Base-by-base conservation (phyloP, 805 yeast genomes). In the Candida xiaguanensis region DNA sequence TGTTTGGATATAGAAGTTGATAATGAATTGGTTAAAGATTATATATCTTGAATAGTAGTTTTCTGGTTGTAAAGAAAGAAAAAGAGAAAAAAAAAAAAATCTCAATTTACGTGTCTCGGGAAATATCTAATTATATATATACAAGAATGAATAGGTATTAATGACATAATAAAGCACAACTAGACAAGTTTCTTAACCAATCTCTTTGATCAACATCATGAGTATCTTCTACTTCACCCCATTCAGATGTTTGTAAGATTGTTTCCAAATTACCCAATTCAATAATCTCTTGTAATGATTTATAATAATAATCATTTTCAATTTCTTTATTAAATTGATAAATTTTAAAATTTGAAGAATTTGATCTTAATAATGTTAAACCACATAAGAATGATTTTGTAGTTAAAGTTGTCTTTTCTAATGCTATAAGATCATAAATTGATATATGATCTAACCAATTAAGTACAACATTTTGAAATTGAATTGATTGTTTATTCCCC, bases 171-270 rank as follows among this genome's bases (percentile, higher is more conserved):
- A 68, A 53, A 3, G 90, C 84, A 20, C 95, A 90, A 48, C 88
- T 76, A 25, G 91, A 80, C 34, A 93, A 73, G 53, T 81, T 80
- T 61, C 97, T 80, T 53, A 87, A 72, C 51, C 95, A 73, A 51
- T 93, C 97, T 28, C 82, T 95, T 59, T 84, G 82, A 53, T 87
- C 95, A n/a, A 93, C 97, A 59, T 93, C 99, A 57, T 93, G 99
- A 2, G 98, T 88, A 55, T 93, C 99, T 64, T 93, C 98, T 17
- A 91, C 98, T 61, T 91, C 97, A 23, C 99, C 99, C 99, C 99
- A 93, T 54, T 81, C 75, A 16, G 78, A 80, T 25, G 95, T 85
- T 63, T 93, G 99, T 61, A 77, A 77, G 24, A 82, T 79, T 11
- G 82, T 81, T 56, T 93, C 99, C 51, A 93, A 68, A 41, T 84